Evolutionary conservation across 352 stramenopile genomes (phyloP), one percentile per base, ranked within the genome.

Genomic region (Phytophthora uliginosa): DNA sequence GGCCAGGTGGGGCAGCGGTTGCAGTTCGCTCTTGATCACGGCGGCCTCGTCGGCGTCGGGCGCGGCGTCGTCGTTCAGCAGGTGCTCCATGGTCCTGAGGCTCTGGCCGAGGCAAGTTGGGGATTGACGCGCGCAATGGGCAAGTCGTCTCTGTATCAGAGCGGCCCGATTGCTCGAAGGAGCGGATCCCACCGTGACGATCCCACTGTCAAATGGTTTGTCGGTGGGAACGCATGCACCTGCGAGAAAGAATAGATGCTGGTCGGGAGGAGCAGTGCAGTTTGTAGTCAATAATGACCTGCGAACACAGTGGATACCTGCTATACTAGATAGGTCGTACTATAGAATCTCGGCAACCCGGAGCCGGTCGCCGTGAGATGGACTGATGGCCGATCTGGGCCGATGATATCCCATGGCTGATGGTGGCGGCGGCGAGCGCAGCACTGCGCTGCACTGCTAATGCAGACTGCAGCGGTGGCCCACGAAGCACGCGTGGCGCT

Each of bases 21-120:
- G 60, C 20, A 26, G 7, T 50, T 77, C 61, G 47, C 36, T 71
- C 40, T 77, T 63, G 18, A n/a, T 17, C 48, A 64, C 47, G 9
- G 17, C 36, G n/a, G 51, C 51, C 9, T 69, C 50, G 26, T 71
- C 60, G 24, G 52, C 31, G 17, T 47, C 55, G 62, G 69, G 64
- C n/a, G 70, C 75, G 33, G 63, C 45, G 9, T 60, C 53, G 33
- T 83, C 34, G 63, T 81, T 83, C n/a, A 83, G 73, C 7, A 83
- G 64, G 60, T 70, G 70, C 34, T 83, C 66, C 77, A 83, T 83
- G 50, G 18, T 45, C 26, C 20, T 31, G 36, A 20, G 40, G 15
- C 12, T 36, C 38, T 54, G 52, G 64, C 40, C 40, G 40, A 48
- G 38, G 36, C 52, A 63, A 75, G 26, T 78, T 78, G 38, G 22